phyloP scores from a whole-genome alignment of 352 stramenopile species.

The Phytopythium montanum region DNA sequence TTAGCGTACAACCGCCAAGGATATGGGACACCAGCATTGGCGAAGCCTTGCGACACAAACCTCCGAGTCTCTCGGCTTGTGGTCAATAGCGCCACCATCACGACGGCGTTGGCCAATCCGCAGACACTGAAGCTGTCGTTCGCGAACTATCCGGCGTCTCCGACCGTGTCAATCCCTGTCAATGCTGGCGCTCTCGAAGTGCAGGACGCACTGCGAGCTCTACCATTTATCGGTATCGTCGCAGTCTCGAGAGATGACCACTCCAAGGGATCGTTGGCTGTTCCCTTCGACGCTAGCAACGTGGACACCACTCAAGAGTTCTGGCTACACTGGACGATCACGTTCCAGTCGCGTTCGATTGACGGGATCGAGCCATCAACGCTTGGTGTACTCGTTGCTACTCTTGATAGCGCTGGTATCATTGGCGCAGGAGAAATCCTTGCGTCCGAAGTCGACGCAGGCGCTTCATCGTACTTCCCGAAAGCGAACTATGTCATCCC shows the following conservation, averaged over 20 bases:
- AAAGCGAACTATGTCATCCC: slow-evolving; percentile 32
- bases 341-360: slow-evolving; percentile 48
- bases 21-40: slow-evolving; percentile 52
- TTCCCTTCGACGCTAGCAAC: slow-evolving; percentile 42
- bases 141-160: slow-evolving; percentile 33
- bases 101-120: slow-evolving; percentile 19
- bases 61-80: slow-evolving; percentile 48
- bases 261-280: slow-evolving; percentile 32
- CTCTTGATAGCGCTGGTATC: slow-evolving; percentile 19
- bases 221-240: slow-evolving; percentile 49
- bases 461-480: slow-evolving; percentile 9
- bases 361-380: slow-evolving; percentile 46
- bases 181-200: slow-evolving; percentile 48
- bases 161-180: slow-evolving; percentile 39
- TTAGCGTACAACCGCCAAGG: slow-evolving; percentile 79
- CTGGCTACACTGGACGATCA: slow-evolving; percentile 73
- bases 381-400: slow-evolving; percentile 35
- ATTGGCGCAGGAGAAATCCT: slow-evolving; percentile 20
- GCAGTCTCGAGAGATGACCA: slow-evolving; percentile 60
- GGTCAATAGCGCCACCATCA: slow-evolving; percentile 24
- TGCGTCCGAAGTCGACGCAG: slow-evolving; percentile 26
- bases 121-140: slow-evolving; percentile 64
- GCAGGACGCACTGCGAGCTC: slow-evolving; percentile 43
- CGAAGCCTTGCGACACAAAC: slow-evolving; percentile 40
- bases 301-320: slow-evolving; percentile 39